phyloP scores from a whole-genome alignment of 148 eudicot species.

The Fagopyrum tataricum region DNA sequence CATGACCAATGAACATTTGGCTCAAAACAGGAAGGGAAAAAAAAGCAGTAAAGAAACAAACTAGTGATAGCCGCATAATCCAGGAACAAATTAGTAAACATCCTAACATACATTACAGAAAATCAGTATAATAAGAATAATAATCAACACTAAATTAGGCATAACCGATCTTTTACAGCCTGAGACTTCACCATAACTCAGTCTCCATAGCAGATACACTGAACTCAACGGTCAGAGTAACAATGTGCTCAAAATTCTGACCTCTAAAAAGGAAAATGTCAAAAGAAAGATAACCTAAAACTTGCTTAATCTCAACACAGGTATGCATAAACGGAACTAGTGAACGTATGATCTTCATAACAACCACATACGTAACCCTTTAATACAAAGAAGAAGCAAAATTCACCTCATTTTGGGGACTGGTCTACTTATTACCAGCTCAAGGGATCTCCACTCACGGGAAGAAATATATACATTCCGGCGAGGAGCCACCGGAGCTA shows the following conservation, averaged over 20 bases:
- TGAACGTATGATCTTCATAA: neutral
- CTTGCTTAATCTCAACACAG: neutral
- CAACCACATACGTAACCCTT: neutral
- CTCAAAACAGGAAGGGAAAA: neutral
- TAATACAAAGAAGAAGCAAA: neutral
- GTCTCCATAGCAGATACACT: neutral
- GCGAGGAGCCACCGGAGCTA: neutral
- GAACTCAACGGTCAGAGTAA: neutral
- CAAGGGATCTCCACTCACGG: neutral
- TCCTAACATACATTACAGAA: neutral
- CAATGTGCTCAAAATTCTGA: neutral
- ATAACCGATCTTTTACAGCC: neutral
- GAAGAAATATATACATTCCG: neutral
- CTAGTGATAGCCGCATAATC: neutral
- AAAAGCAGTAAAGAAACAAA: neutral
- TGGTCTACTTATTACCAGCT: neutral
- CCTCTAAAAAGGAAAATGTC: neutral
- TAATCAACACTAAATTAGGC: neutral
- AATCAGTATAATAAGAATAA: neutral
- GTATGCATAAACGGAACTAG: neutral
- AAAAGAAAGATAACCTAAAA: neutral
- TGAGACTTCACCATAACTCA: neutral
- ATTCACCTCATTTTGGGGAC: slow-evolving; percentile 8
- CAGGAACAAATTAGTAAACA: neutral
- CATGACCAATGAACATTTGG: neutral